Percentiles rank a stretch among this genome's conserved stretches.
phyloP scores from a whole-genome alignment of 441 rosid genomes.

The Brassica hybrid region DNA sequence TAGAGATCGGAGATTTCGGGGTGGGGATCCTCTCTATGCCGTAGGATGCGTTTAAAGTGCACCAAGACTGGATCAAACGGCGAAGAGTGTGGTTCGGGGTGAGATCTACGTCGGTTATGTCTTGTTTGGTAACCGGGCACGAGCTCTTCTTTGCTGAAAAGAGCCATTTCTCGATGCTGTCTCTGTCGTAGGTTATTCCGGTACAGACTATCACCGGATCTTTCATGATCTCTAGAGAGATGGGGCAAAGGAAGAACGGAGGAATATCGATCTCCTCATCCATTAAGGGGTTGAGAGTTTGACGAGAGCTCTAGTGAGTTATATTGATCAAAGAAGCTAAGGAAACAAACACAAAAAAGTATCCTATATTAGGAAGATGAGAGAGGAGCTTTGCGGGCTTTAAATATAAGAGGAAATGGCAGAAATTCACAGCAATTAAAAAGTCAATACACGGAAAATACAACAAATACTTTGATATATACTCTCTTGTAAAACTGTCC shows the following conservation, averaged over 20 bases:
- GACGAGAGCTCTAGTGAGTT: too few relatives aligned
- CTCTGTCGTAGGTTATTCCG: constrained; percentile 76
- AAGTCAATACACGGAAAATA: constrained; percentile 58
- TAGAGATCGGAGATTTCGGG: constrained; percentile 68
- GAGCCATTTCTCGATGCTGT: constrained; percentile 77
- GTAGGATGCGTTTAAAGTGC: constrained; percentile 71
- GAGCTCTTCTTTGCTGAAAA: constrained; percentile 44
- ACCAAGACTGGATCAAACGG: constrained; percentile 85
- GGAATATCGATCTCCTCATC: constrained; percentile 61
- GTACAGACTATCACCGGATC: constrained; percentile 72
- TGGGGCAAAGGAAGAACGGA: constrained; percentile 63
- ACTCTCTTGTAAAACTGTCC: constrained; percentile 28
- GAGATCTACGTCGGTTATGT: constrained; percentile 53
- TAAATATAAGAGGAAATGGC: constrained; percentile 23
- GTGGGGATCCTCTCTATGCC: constrained; percentile 81
- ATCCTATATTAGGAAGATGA: constrained; percentile 21
- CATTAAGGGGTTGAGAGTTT: constrained; percentile 31
- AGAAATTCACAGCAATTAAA: constrained; percentile 21
- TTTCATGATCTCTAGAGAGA: constrained; percentile 68
- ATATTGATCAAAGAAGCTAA: too few relatives aligned
- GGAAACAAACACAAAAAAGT: too few relatives aligned
- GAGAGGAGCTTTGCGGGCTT: constrained; percentile 19
- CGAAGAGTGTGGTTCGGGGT: constrained; percentile 87
- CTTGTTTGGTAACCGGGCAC: constrained; percentile 75
- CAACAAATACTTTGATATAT: constrained; percentile 1